phyloP scores from a whole-genome alignment of 257 asterid genomes.

The Forsythia viridissima region DNA sequence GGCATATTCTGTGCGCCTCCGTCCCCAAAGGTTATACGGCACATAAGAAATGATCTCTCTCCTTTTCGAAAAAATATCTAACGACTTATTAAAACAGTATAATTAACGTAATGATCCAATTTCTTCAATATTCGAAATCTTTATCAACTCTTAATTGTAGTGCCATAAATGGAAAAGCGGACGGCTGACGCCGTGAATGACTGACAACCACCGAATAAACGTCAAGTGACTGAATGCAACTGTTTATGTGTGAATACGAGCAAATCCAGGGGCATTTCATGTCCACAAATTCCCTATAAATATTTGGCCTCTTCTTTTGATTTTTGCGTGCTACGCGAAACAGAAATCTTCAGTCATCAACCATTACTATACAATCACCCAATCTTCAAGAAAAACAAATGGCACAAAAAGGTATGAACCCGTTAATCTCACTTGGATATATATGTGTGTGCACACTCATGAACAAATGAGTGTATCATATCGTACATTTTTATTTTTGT shows the following conservation, averaged over 20 bases:
- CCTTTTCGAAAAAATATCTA: too few relatives aligned
- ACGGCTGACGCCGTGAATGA: not conserved
- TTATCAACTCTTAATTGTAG: not conserved
- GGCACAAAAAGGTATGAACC: constrained; percentile 57
- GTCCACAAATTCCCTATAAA: constrained; percentile 10
- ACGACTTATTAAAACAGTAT: too few relatives aligned
- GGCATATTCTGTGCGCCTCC: constrained; percentile 30
- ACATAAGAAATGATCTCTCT: too few relatives aligned
- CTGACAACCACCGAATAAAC: too few relatives aligned
- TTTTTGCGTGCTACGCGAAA: not conserved
- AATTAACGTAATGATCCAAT: not conserved
- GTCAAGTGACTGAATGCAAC: not conserved
- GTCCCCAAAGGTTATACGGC: not conserved
- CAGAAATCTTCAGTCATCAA: constrained; percentile 24
- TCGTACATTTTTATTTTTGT: constrained; percentile 1
- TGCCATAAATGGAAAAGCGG: not conserved
- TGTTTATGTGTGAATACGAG: not conserved
- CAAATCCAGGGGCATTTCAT: constrained; percentile 17
- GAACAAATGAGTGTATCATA: not conserved
- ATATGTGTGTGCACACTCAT: not conserved
- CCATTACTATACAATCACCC: constrained; percentile 11
- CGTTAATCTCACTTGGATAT: not conserved
- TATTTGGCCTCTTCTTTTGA: constrained; percentile 1
- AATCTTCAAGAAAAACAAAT: constrained; percentile 28
- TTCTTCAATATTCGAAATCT: not conserved